phyloP scores from a whole-genome alignment of 305 asterid species.

The Rubia tinctorum region DNA sequence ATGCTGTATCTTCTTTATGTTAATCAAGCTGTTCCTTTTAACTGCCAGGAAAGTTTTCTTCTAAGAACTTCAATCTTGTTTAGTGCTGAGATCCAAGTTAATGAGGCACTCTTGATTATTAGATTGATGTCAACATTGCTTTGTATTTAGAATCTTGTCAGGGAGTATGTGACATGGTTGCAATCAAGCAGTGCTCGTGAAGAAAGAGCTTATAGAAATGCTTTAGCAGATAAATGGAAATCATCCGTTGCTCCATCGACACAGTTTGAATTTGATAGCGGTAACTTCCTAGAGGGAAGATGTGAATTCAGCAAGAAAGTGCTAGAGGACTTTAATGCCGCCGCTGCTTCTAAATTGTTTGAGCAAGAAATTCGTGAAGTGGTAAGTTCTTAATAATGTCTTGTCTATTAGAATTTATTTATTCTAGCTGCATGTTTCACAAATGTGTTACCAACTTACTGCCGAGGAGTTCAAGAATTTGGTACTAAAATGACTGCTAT shows the following conservation, averaged over 20 bases:
- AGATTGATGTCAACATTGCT: slow-evolving; percentile 7
- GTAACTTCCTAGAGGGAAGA: slow-evolving; percentile 47
- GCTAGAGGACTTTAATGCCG: slow-evolving; percentile 70
- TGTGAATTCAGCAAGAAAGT: slow-evolving; percentile 51
- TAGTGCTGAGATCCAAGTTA: slow-evolving; percentile 1
- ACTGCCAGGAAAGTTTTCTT: background rate
- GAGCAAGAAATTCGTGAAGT: slow-evolving; percentile 97
- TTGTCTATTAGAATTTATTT: background rate
- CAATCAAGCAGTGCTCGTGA: slow-evolving; percentile 61
- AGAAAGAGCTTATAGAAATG: slow-evolving; percentile 57
- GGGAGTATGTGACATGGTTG: slow-evolving; percentile 72
- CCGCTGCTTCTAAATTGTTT: slow-evolving; percentile 88
- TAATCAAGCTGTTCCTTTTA: background rate
- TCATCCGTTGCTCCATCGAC: slow-evolving; percentile 37
- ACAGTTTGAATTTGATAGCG: slow-evolving; percentile 44
- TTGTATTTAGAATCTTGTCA: slow-evolving; percentile 63
- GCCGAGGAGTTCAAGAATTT: background rate
- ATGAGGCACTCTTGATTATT: background rate
- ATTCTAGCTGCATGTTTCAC: background rate
- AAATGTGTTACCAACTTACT: background rate
- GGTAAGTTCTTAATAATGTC: slow-evolving; percentile 33
- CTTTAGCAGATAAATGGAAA: slow-evolving; percentile 75
- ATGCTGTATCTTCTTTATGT: background rate
- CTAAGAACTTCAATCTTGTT: background rate
- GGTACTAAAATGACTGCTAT: slow-evolving; percentile 17